Evolutionary conservation across 2,329 filamentous ascomycete genomes (phyloP).

Genomic region (Monosporascus sp.): DNA sequence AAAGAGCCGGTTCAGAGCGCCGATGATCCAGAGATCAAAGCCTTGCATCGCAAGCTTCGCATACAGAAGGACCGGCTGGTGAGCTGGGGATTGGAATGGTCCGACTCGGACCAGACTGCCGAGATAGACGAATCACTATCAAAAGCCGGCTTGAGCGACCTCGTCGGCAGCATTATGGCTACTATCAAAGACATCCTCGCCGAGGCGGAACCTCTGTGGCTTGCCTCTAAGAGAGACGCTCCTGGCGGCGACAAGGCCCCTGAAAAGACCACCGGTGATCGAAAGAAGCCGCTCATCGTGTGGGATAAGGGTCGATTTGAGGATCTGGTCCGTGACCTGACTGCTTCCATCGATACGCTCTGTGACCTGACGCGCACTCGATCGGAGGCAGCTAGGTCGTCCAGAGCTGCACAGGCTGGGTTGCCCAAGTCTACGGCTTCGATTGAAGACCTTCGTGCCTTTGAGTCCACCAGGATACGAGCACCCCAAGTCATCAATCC

Average conservation of each 20-base stretch:
- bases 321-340: constrained; percentile 69
- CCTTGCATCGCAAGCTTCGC: constrained; percentile 68
- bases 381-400: constrained; percentile 36
- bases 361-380: constrained; percentile 71
- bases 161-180: constrained; percentile 72
- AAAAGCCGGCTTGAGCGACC: constrained; percentile 69
- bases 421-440: constrained; percentile 32
- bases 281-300: constrained; percentile 52
- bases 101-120: constrained; percentile 62
- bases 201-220: constrained; percentile 69
- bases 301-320: constrained; percentile 72
- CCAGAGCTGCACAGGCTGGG: constrained; percentile 26
- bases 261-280: constrained; percentile 37
- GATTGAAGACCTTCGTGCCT: constrained; percentile 44
- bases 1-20: constrained; percentile 58
- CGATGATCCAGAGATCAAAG: constrained; percentile 65
- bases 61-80: constrained; percentile 77
- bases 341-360: constrained; percentile 72
- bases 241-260: constrained; percentile 31
- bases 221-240: constrained; percentile 48
- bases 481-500: constrained; percentile 58
- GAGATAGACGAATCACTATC: constrained; percentile 69
- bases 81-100: constrained; percentile 79
- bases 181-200: constrained; percentile 77
- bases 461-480: constrained; percentile 57